Base-by-base conservation (phyloP, 2,329 filamentous ascomycete species). In the Domatiomyces globalis region DNA sequence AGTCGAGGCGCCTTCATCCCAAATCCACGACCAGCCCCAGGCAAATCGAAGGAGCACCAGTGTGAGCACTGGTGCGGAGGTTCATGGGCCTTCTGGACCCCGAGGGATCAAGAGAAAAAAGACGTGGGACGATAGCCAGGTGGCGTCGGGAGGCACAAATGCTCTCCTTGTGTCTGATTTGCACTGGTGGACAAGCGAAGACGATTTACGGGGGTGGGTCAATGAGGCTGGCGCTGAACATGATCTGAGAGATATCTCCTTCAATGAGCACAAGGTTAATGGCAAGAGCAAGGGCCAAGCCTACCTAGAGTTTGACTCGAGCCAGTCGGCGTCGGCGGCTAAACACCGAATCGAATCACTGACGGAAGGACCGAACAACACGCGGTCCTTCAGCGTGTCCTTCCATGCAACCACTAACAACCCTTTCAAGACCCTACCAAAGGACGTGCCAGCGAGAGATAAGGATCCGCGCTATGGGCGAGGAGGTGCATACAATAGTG, bases 201-300 rank as follows among this genome's bases (percentile, higher is more conserved):
- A 98, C 63, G 88, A 96, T 61, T 80, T 98, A 51, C 84, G 92
- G 49, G 85, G 84, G 48, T 95, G 88, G 86, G 76, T 85, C 20
- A 81, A 81, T 58, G 77, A 85, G 58, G 86, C 84, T n/a, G 79
- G 78, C 1, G 86, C 81, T 60, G 92, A 96, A 66, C 77, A 83
- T 45, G 87, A 95, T 62, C 71, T 96, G 17, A 88, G 86, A 62
- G 92, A 96, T 55, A 80, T 98, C 49, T 95, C 89, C 0, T 98
- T 96, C 67, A 95, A 87, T 62, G 92, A 98, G 67, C 92, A 96
- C 69, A 98, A 98, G 66, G 89, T 96, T 46, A 98, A 98, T 60
- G 92, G 92, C 60, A 98, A 98, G 72, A 95, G 87, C 70, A 95
- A 96, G 73, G 90, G 92, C 43, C 80, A 84, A 73, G 87, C 84